Evolutionary conservation across 2,329 filamentous ascomycete genomes (phyloP), one percentile per base, ranked within the genome.

Genomic region (Cordyceps fumosorosea): DNA sequence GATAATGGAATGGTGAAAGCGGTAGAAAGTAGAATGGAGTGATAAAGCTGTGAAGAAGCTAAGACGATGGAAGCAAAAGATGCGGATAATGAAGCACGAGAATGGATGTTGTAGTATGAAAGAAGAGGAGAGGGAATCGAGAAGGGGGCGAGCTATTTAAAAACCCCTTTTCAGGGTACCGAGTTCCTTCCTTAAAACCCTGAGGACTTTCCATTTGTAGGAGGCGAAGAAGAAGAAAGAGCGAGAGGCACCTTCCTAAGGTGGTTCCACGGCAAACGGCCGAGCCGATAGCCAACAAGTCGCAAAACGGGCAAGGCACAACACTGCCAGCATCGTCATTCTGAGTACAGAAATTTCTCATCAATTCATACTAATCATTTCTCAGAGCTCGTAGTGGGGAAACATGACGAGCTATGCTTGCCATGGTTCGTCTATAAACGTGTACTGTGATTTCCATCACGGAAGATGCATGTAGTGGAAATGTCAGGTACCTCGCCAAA

Each of bases 71-170:
- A 60, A 24, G 57, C 37, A 32, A 60, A 60, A 45, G 34, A 60
- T 60, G 57, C 40, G 57, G 16, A 52, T 60, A 60, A 60, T 44
- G 48, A 60, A 53, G 48, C 37, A 52, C 48, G 50, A 48, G 26
- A 51, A 60, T 60, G 57, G 57, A 60, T 60, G 57, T 45, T 60
- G 47, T 44, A 60, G 37, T 45, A 60, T 45, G 57, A 8, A 52
- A 53, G 48, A 52, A 53, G 18, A 22, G n/a, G 44, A 29, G 29
- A 53, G 6, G 8, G 24, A 16, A 34, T n/a, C 24, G 10, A 20
- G n/a, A 34, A 6, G 20, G 22, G 57, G 40, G 57, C 48, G 48
- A 45, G 40, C 48, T 45, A 34, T 60, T 60, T 60, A 60, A 45
- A 52, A 34, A 12, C 48, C 16, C 22, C 3, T 53, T 52, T 6